Evolutionary conservation across 1,284 basidiomycete species (phyloP), one percentile per base, ranked within the genome.

Genomic region (Cerioporus squamosus): DNA sequence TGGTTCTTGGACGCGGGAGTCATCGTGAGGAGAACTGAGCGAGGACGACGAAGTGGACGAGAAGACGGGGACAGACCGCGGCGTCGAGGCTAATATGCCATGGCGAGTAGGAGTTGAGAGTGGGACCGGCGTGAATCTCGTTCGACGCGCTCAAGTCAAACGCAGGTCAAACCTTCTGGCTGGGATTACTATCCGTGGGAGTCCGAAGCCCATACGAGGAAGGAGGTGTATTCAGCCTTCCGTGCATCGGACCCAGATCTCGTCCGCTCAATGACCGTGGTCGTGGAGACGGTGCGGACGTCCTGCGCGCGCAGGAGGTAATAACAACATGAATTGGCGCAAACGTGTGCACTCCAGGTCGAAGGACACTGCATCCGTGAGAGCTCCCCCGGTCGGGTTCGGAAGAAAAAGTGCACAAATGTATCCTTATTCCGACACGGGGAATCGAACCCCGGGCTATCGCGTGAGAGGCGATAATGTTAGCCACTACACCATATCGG

Each of bases 401-500:
- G n/a, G n/a, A n/a, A n/a, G n/a, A n/a, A n/a, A n/a, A n/a, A n/a
- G n/a, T n/a, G n/a, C n/a, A n/a, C n/a, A n/a, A n/a, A n/a, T n/a
- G n/a, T n/a, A n/a, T n/a, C n/a, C 45, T 10, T 20, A 20, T 53
- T 53, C 52, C 44, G 44, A 53, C 52, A 53, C 52, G 52, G 52
- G 52, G 52, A 53, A 53, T 53, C 52, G 52, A 53, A 53, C 26
- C 26, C 26, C 26, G 26, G 26, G 26, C 26, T 29, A 29, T 29
- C 26, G 26, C 26, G 26, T 29, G 26, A 51, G 49, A 51, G 49
- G 40, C 51, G 51, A 52, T 52, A 52, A 52, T 52, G 51, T 52
- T 52, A 52, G 51, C 51, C 51, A 52, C 51, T 51, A 51, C 49
- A 51, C 49, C 49, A 52, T 52, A 52, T 52, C 51, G 51, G 51